Conservation (phyloP, 208 protist genomes). For the Leishmania gerbilli region DNA sequence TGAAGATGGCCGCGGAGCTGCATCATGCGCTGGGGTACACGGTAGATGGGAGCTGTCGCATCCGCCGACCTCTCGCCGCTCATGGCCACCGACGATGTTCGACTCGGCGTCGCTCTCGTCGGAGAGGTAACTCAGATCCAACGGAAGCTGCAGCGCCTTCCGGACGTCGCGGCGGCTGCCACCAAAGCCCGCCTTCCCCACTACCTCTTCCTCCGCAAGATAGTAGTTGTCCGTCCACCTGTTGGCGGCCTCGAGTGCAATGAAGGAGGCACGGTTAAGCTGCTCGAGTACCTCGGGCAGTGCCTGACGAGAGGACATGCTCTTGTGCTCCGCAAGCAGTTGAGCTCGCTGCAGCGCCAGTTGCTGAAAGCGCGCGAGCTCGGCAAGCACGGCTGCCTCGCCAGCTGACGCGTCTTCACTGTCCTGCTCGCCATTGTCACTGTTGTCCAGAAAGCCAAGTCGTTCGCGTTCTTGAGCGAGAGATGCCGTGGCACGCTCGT, state of each 20-base stretch:
- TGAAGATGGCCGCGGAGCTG: background rate
- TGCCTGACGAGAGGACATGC: background rate
- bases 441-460: background rate
- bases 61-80: background rate
- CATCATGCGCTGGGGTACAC: background rate
- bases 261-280: conserved; percentile 28
- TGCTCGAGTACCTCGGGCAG: conserved; percentile 27
- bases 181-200: conserved; percentile 20
- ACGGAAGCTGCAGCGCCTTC: conserved; percentile 43
- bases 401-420: conserved; percentile 2
- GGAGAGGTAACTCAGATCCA: conserved; percentile 55
- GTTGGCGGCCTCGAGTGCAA: conserved; percentile 64
- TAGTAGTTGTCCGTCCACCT: conserved; percentile 88
- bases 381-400: background rate
- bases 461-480: conserved; percentile 3
- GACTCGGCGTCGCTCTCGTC: conserved; percentile 17
- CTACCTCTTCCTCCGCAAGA: conserved; percentile 61
- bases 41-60: background rate
- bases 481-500: background rate
- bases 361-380: background rate
- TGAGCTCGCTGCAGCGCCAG: conserved; percentile 11
- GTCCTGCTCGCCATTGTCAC: background rate
- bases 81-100: background rate
- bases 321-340: conserved; percentile 15
- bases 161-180: conserved; percentile 47